Evolutionary conservation across 2,329 filamentous ascomycete species (phyloP).

Genomic region (Penicillium sp.): DNA sequence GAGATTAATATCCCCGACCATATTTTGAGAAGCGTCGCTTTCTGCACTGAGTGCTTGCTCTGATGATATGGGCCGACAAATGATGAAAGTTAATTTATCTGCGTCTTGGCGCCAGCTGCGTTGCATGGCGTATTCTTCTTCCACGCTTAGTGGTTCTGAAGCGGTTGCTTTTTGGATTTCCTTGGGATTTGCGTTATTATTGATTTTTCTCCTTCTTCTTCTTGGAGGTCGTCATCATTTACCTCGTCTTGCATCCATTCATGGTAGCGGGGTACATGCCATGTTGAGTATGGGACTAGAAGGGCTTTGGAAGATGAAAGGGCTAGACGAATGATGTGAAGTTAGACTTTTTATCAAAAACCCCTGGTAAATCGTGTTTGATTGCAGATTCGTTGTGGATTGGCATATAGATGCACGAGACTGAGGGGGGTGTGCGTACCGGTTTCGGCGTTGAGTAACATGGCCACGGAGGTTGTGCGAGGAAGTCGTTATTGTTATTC

Average conservation of each 20-base stretch:
- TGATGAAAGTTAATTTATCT: conserved; percentile 93
- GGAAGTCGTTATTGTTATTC: background rate
- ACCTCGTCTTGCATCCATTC: conserved; percentile 87
- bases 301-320: conserved; percentile 68
- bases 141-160: conserved; percentile 78
- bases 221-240: conserved; percentile 1
- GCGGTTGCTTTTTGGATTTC: conserved; percentile 82
- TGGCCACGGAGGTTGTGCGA: conserved; percentile 13
- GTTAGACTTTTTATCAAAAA: too few relatives aligned
- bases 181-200: conserved; percentile 30
- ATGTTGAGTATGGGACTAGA: conserved; percentile 80
- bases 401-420: background rate
- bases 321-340: conserved; percentile 52
- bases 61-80: conserved; percentile 61
- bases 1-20: conserved; percentile 79
- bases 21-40: conserved; percentile 59
- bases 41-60: conserved; percentile 19
- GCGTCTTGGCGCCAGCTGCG: conserved; percentile 77
- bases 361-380: too few relatives aligned
- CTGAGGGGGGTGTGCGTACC: conserved; percentile 24
- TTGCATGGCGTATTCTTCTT: conserved; percentile 90
- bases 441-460: conserved; percentile 42
- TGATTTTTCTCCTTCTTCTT: background rate
- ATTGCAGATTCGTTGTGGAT: too few relatives aligned
- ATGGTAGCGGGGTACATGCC: conserved; percentile 84